phyloP scores from a whole-genome alignment of 129 eudicot species.

The Scalesia atractyloides region DNA sequence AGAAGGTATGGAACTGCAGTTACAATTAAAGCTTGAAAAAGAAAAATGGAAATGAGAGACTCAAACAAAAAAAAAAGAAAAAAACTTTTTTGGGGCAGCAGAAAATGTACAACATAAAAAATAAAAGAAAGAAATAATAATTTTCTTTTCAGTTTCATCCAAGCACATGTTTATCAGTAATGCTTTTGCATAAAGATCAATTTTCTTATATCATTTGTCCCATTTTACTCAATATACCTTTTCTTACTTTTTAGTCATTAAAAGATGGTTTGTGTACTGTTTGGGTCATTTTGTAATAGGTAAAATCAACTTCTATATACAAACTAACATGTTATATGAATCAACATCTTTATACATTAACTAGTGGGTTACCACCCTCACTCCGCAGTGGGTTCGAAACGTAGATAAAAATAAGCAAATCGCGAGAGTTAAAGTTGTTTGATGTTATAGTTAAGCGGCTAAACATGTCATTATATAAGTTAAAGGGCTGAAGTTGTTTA shows the following conservation, averaged over 20 bases:
- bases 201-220: background rate
- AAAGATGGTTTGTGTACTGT: background rate
- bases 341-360: background rate
- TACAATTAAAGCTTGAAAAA: background rate
- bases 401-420: too few species aligned
- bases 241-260: background rate
- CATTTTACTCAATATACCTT: background rate
- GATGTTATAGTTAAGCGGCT: too few species aligned
- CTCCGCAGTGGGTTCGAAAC: too few species aligned
- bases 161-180: background rate
- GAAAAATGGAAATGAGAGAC: background rate
- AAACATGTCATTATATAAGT: too few species aligned
- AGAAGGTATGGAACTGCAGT: slow-evolving; percentile 59
- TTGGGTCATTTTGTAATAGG: background rate
- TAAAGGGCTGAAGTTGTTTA: too few species aligned
- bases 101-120: background rate
- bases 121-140: slow-evolving; percentile 16
- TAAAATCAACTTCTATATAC: background rate
- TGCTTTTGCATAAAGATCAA: background rate
- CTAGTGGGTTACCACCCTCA: too few species aligned
- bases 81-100: background rate
- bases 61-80: slow-evolving; percentile 6
- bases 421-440: too few species aligned
- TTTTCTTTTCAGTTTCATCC: background rate
- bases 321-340: background rate